phyloP scores from a whole-genome alignment of 306 rosid species.

The Astragalus glycyphyllos region DNA sequence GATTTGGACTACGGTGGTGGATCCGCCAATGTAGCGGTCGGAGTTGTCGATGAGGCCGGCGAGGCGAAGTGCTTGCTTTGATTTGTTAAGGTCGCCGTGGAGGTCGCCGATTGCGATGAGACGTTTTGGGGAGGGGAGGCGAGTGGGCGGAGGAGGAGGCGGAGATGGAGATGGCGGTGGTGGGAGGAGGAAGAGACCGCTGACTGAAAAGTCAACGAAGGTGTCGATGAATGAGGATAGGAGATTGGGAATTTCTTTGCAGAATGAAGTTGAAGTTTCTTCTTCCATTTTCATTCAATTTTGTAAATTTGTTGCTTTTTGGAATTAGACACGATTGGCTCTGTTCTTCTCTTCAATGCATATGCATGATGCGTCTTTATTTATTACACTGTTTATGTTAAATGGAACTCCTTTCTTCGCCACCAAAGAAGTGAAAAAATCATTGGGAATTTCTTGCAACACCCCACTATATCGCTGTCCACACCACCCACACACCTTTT shows the following conservation, averaged over 20 bases:
- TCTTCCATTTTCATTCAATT: conserved; percentile 36
- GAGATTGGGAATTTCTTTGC: conserved; percentile 63
- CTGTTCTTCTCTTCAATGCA: background rate
- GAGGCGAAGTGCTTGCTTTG: conserved; percentile 71
- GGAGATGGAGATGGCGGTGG: conserved; percentile 35
- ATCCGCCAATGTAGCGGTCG: conserved; percentile 73
- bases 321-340: background rate
- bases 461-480: too few relatives aligned
- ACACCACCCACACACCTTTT: too few relatives aligned
- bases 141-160: conserved; percentile 41
- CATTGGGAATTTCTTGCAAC: too few relatives aligned
- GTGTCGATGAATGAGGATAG: conserved; percentile 79
- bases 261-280: conserved; percentile 40
- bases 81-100: conserved; percentile 87
- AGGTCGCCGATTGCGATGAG: conserved; percentile 86
- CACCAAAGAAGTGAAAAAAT: too few relatives aligned
- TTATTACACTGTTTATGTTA: too few relatives aligned
- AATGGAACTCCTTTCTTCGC: too few relatives aligned
- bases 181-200: conserved; percentile 71
- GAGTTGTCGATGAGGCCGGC: conserved; percentile 69
- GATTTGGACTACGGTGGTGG: conserved; percentile 80
- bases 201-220: conserved; percentile 90
- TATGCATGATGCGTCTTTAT: too few relatives aligned
- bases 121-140: conserved; percentile 57
- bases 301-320: background rate